Conservation (phyloP, 352 stramenopile genomes). For the Globisporangium yorkense region DNA sequence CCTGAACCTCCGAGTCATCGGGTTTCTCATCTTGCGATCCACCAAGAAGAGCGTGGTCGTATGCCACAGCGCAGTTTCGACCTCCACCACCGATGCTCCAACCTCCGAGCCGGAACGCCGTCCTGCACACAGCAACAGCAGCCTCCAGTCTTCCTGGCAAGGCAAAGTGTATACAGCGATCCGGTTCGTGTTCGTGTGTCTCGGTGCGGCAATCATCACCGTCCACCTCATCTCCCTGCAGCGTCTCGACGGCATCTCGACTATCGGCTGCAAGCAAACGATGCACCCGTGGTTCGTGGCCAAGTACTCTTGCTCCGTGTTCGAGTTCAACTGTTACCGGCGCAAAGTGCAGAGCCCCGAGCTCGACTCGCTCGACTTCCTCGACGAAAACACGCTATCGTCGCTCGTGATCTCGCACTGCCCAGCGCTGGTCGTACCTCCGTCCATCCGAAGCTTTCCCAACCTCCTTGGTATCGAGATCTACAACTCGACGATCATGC, state of each 20-base stretch:
- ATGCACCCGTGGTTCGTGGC: conserved; percentile 34
- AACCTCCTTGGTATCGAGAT: conserved; percentile 30
- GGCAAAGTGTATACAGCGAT: not conserved
- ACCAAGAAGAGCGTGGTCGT: conserved; percentile 3
- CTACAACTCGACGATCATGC: conserved; percentile 24
- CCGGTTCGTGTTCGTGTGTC: conserved; percentile 11
- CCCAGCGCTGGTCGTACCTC: conserved; percentile 11
- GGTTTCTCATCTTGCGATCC: conserved; percentile 16
- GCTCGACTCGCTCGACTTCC: conserved; percentile 4
- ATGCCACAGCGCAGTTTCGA: no score
- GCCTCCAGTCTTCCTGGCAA: no score
- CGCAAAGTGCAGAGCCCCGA: conserved; percentile 2
- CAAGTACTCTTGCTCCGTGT: conserved; percentile 20
- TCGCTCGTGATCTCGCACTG: conserved; percentile 25
- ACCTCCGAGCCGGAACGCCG: not conserved
- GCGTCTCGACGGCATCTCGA: not conserved
- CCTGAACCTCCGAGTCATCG: conserved; percentile 24
- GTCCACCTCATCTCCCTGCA: conserved; percentile 13
- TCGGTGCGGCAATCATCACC: conserved; percentile 15
- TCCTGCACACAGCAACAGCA: no score
- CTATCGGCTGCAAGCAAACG: conserved; percentile 18
- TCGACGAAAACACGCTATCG: conserved; percentile 13
- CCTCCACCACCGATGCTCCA: no score
- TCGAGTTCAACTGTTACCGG: conserved; percentile 21
- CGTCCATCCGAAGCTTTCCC: conserved; percentile 14